phyloP scores from a whole-genome alignment of 495 filamentous ascomycete genomes.

The Gamarada debralockiae region DNA sequence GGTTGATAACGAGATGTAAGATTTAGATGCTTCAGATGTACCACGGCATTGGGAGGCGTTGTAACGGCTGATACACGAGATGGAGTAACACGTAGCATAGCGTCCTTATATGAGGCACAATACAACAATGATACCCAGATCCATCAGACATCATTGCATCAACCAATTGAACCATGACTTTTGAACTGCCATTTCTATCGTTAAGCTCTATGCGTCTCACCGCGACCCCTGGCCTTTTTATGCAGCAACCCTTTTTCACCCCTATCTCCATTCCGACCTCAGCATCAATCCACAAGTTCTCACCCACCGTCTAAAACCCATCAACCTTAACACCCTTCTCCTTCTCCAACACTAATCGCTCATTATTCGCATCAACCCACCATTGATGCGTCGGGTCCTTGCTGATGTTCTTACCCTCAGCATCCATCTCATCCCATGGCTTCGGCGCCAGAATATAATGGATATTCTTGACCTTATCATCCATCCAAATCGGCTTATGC shows the following conservation, averaged over 20 bases:
- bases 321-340: constrained; percentile 21
- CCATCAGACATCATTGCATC: too few species aligned
- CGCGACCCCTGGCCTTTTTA: too few species aligned
- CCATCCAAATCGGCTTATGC: constrained; percentile 70
- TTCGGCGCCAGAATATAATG: constrained; percentile 80
- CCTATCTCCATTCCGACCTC: too few species aligned
- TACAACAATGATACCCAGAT: constrained; percentile 15
- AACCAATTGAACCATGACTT: background rate
- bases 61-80: background rate
- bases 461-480: constrained; percentile 71
- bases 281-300: background rate
- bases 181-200: background rate
- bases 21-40: constrained; percentile 3
- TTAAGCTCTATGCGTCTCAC: background rate
- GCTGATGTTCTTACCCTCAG: constrained; percentile 31
- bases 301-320: constrained; percentile 20
- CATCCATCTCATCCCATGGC: constrained; percentile 67
- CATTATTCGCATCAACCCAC: constrained; percentile 59
- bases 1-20: constrained; percentile 37
- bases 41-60: constrained; percentile 13
- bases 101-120: background rate
- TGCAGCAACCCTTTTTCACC: too few species aligned
- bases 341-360: constrained; percentile 35
- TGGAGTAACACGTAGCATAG: constrained; percentile 1
- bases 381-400: constrained; percentile 56